A percentile compares a stretch with the other conserved stretches of the same genome.
These are phyloP conservation scores for Cryptococcus deneoformans DNA, from an alignment of 1,284 basidiomycete genomes.

Conservation along the genomic window DNA sequence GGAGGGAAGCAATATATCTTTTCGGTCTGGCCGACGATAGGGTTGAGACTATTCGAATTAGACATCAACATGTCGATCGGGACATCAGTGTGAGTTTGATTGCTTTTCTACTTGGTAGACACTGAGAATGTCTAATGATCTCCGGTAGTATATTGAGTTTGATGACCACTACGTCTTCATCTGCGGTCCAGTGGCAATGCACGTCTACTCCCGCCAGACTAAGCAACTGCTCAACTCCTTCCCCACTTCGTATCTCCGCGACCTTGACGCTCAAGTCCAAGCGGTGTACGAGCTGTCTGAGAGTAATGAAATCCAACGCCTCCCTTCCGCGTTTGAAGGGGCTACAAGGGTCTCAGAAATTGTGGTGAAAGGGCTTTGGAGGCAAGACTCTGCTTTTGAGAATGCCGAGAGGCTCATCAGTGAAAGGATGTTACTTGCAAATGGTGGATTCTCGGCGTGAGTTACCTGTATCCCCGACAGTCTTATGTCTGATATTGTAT, in stretches of 20 bases:
- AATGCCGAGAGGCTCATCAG: conserved; percentile 1
- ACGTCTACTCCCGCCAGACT: conserved; percentile 32
- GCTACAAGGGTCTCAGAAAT: neutral
- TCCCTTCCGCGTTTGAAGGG: neutral
- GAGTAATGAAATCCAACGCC: neutral
- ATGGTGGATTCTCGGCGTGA: conserved; percentile 24
- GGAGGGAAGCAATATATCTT: conserved; percentile 28
- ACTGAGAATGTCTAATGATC: neutral
- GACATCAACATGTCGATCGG: neutral
- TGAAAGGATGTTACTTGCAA: neutral
- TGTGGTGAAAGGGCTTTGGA: neutral
- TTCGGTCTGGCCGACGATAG: conserved; percentile 38
- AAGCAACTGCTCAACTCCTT: conserved; percentile 18
- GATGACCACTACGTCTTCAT: conserved; percentile 45
- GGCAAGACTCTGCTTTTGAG: neutral
- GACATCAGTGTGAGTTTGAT: conserved; percentile 16
- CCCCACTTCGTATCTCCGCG: conserved; percentile 5
- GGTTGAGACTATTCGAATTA: neutral
- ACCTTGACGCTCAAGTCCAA: neutral
- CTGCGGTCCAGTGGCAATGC: conserved; percentile 23
- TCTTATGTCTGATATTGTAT: neutral
- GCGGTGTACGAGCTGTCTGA: neutral
- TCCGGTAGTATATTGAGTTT: conserved; percentile 44
- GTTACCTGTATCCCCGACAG: neutral
- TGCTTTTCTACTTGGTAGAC: neutral